These are phyloP conservation scores for Saccharomycopsis guyanensis DNA, from an alignment of 805 yeast species.

Conservation along the genomic window DNA sequence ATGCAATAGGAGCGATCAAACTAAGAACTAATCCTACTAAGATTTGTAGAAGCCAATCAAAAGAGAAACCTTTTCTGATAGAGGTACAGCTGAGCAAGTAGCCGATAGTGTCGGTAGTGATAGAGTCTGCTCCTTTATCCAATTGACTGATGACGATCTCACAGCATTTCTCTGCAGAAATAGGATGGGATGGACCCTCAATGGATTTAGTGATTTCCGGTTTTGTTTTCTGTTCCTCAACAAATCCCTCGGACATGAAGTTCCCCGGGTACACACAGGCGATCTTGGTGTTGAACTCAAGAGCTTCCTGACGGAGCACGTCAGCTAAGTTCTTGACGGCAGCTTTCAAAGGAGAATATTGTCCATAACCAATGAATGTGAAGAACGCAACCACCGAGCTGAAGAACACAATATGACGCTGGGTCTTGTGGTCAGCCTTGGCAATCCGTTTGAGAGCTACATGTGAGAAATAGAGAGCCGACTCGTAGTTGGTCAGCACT, in stretches of 20 bases:
- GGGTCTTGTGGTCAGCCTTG: constrained; percentile 17
- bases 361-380: constrained; percentile 86
- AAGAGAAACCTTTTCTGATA: constrained; percentile 65
- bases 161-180: constrained; percentile 61
- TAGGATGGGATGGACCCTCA: constrained; percentile 78
- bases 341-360: constrained; percentile 84
- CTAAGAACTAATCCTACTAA: constrained; percentile 41
- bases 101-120: constrained; percentile 79
- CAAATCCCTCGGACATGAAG: constrained; percentile 81
- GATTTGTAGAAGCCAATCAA: constrained; percentile 45
- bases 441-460: constrained; percentile 40
- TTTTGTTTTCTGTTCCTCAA: constrained; percentile 72
- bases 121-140: constrained; percentile 57
- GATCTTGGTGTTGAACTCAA: constrained; percentile 59
- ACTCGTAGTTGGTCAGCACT: constrained; percentile 59
- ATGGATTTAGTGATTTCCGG: constrained; percentile 75
- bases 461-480: constrained; percentile 68
- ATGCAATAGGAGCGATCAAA: constrained; percentile 54
- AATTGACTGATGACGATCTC: constrained; percentile 48
- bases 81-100: constrained; percentile 66
- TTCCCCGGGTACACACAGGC: constrained; percentile 83
- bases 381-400: constrained; percentile 78
- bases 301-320: constrained; percentile 72
- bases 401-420: constrained; percentile 50
- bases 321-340: constrained; percentile 73